Evolutionary conservation across 1,284 basidiomycete genomes (phyloP).

Genomic region (Ceratobasidium sp.): DNA sequence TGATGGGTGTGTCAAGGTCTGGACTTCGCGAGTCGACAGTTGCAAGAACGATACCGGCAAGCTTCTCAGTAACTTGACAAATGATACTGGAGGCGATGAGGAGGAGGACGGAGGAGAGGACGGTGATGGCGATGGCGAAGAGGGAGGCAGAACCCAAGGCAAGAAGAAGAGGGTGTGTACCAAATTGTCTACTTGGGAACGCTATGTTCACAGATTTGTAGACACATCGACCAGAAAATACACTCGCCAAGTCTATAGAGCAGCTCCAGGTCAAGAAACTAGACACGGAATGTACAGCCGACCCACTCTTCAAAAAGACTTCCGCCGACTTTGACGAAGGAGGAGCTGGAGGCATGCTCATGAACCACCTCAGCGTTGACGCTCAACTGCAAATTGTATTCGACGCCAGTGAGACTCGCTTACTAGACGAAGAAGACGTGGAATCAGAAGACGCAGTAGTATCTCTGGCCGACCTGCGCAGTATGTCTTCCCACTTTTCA

Average conservation of each 20-base stretch:
- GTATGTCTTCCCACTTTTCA: constrained; percentile 55
- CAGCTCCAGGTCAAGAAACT: constrained; percentile 90
- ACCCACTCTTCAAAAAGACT: constrained; percentile 97
- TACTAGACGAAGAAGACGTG: constrained; percentile 75
- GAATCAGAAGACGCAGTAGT: constrained; percentile 67
- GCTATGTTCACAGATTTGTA: constrained; percentile 51
- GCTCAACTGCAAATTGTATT: constrained; percentile 91
- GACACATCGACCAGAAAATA: constrained; percentile 75
- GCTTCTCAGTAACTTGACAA: constrained; percentile 89
- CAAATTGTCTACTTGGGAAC: too few species aligned
- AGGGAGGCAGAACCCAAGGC: constrained; percentile 69
- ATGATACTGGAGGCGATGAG: constrained; percentile 61
- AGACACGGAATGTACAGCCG: constrained; percentile 90
- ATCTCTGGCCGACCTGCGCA: constrained; percentile 73
- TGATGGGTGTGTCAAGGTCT: constrained; percentile 99
- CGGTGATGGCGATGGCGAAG: constrained; percentile 64
- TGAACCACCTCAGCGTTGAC: constrained; percentile 92
- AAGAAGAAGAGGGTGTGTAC: constrained; percentile 53
- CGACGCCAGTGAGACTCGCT: constrained; percentile 90
- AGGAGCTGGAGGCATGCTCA: constrained; percentile 91
- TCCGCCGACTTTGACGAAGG: constrained; percentile 99
- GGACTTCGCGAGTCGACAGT: constrained; percentile 97
- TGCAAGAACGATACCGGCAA: constrained; percentile 98
- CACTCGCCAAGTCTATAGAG: constrained; percentile 83
- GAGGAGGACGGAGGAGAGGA: constrained; percentile 67